Base-by-base conservation (phyloP, 192 early-diverging fungal genomes). In the Linderina pennispora region DNA sequence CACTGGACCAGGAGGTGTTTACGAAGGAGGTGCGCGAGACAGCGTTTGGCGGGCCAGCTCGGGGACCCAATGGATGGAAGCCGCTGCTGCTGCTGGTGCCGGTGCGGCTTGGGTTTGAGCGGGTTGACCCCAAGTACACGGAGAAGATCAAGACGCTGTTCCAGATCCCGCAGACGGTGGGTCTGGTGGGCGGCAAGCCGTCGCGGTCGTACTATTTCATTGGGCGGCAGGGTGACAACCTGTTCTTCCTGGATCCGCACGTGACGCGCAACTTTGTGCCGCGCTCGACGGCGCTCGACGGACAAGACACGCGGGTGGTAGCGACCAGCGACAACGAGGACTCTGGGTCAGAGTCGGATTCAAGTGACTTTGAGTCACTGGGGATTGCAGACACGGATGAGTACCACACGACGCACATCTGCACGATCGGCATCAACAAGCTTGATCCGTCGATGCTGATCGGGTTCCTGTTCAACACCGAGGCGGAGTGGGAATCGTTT, bases 381-480 rank as follows among this genome's bases (percentile, higher is more conserved):
- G 58, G 53, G 3, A 45, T 62, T 21, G 34, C 51, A 1, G 65
- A 67, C 31, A 51, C 58, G 5, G 57, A 62, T 37, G 57, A 62
- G 40, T 70, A 59, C 53, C 74, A 76, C 50, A 66, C 67, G 4
- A 62, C 58, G n/a, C 62, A 65, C 31, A 59, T 76, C 20, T 62
- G 63, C 53, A 41, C 57, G 23, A 66, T 70, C 63, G 52, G 56
- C 6, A 63, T 76, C 47, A 46, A 62, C 23, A 41, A 60, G 3
- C 53, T 76, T 22, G 74, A 76, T 41, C 74, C 74, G 19, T 76
- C 66, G 31, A 76, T 76, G 74, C 53, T 76, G 23, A 53, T 76
- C 37, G 74, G 74, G 8, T 76, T 76, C 26, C 31, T 70, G 39
- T 70, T 76, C 49, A 60, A 61, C 53, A 57, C 61, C 19, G 67